Conservation (phyloP, 768 basidiomycete species). For the Tulasnella sp. region DNA sequence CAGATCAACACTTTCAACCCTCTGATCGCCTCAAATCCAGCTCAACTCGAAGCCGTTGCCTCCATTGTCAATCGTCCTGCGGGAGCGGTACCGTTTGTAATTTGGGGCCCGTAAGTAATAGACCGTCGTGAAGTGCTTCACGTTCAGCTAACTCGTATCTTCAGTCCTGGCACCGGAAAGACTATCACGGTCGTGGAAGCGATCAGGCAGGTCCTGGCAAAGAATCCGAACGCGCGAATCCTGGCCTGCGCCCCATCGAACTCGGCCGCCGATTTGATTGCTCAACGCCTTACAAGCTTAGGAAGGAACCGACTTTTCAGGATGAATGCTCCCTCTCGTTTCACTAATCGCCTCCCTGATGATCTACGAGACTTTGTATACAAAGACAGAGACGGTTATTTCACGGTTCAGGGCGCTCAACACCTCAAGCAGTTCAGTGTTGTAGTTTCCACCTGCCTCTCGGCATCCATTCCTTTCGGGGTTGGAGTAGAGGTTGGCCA, state of each 20-base stretch:
- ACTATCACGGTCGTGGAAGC: constrained; percentile 20
- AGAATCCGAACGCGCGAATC: constrained; percentile 11
- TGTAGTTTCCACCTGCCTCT: constrained; percentile 15
- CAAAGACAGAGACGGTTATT: background rate
- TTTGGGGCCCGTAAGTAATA: constrained; percentile 16
- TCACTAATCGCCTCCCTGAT: background rate
- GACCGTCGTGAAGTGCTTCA: background rate
- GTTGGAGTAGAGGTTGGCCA: constrained; percentile 15
- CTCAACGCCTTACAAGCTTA: background rate
- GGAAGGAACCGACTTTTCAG: constrained; percentile 7
- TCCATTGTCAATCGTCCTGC: constrained; percentile 4
- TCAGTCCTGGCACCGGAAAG: constrained; percentile 17
- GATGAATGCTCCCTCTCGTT: constrained; percentile 6
- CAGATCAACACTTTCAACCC: constrained; percentile 4
- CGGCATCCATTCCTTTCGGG: constrained; percentile 12
- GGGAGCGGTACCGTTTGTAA: constrained; percentile 2
- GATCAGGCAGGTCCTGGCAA: background rate
- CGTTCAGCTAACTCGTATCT: background rate
- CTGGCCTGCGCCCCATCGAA: constrained; percentile 19
- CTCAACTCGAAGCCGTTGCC: constrained; percentile 14
- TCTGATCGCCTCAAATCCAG: background rate
- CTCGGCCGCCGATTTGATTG: constrained; percentile 19
- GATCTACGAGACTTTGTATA: background rate
- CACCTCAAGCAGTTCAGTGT: background rate
- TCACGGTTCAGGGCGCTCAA: background rate